These are phyloP conservation scores for Corymbia maculata DNA, from an alignment of 345 rosid genomes.

Conservation along the genomic window DNA sequence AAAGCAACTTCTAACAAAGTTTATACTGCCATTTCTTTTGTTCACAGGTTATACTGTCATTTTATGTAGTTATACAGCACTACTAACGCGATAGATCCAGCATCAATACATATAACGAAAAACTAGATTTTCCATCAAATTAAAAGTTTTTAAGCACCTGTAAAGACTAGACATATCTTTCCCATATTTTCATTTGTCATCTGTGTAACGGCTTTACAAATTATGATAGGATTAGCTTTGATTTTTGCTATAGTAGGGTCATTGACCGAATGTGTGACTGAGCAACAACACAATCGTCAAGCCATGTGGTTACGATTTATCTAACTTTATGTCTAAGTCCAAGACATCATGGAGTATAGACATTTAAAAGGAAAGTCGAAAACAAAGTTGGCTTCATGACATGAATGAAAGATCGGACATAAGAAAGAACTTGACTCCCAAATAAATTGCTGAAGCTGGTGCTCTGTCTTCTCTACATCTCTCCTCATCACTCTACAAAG, in stretches of 20 bases:
- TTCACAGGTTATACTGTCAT: neutral
- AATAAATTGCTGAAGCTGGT: neutral
- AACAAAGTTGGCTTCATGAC: no score
- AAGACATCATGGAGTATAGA: no score
- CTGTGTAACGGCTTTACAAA: neutral
- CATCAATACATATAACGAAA: neutral
- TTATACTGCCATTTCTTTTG: neutral
- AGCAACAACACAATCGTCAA: neutral
- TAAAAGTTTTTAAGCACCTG: neutral
- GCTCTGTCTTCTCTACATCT: neutral
- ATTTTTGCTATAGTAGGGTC: neutral
- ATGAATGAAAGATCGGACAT: no score
- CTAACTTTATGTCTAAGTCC: neutral
- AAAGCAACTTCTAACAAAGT: neutral
- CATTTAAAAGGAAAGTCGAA: no score
- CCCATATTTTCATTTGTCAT: neutral
- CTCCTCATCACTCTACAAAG: neutral
- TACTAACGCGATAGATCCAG: neutral
- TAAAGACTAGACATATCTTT: neutral
- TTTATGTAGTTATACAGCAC: neutral
- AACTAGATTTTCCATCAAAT: neutral
- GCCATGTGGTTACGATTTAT: neutral
- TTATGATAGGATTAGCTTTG: neutral
- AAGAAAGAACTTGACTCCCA: no score
- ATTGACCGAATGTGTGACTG: neutral